Conservation (phyloP, 2,329 filamentous ascomycete genomes). For the Fusarium metavorans region DNA sequence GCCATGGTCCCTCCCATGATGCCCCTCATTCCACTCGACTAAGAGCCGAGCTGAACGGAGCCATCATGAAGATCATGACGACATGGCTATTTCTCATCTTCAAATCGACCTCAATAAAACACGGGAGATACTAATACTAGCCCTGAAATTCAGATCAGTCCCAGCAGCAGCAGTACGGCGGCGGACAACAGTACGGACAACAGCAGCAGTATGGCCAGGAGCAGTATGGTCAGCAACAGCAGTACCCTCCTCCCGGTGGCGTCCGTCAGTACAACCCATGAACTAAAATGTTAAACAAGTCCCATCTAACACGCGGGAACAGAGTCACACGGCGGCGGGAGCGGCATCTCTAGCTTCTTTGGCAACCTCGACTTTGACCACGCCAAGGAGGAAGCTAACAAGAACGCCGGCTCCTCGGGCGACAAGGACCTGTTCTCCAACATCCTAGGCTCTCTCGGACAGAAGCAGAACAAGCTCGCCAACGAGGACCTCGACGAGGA, state of each 20-base stretch:
- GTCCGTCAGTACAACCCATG: conserved; percentile 43
- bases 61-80: background rate
- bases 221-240: conserved; percentile 30
- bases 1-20: conserved; percentile 35
- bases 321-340: conserved; percentile 52
- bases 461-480: conserved; percentile 63
- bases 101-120: background rate
- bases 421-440: conserved; percentile 62
- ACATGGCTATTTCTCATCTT: background rate
- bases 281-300: background rate
- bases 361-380: conserved; percentile 62
- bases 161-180: conserved; percentile 23
- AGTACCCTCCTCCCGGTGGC: conserved; percentile 38
- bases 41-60: background rate
- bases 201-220: conserved; percentile 24
- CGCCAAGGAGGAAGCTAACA: conserved; percentile 61
- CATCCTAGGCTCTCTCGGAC: conserved; percentile 60
- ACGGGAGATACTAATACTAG: conserved; percentile 9
- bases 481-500: conserved; percentile 63
- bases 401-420: conserved; percentile 60
- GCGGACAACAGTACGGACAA: conserved; percentile 20
- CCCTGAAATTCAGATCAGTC: conserved; percentile 17
- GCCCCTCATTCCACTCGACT: conserved; percentile 16
- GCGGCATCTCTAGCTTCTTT: conserved; percentile 52
- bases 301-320: conserved; percentile 9